Evolutionary conservation across 169 alveolate species (phyloP).

Genomic region (Plasmodium relictum): DNA sequence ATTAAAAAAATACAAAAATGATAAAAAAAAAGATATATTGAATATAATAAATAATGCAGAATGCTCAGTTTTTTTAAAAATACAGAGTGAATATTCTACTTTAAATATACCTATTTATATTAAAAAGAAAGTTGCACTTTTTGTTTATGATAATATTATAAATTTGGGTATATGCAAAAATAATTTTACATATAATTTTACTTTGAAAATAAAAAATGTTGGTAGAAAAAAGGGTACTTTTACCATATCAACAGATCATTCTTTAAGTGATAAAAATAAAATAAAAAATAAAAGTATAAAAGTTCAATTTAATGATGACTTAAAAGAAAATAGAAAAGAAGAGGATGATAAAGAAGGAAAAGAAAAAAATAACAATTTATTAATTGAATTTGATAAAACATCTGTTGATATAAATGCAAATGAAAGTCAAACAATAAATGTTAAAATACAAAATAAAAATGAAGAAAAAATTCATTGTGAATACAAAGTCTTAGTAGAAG

Average conservation of each 20-base stretch:
- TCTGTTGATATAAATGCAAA: conserved; percentile 15
- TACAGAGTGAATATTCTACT: conserved; percentile 50
- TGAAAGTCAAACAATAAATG: conserved; percentile 26
- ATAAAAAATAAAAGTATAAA: background rate
- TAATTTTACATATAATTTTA: conserved; percentile 21
- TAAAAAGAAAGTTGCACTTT: conserved; percentile 48
- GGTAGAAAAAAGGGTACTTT: conserved; percentile 37
- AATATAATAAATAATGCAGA: conserved; percentile 34
- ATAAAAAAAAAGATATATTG: conserved; percentile 7
- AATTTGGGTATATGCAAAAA: conserved; percentile 60
- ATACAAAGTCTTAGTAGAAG: conserved; percentile 19
- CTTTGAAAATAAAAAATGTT: conserved; percentile 40
- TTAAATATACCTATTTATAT: conserved; percentile 45
- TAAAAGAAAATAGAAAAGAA: background rate
- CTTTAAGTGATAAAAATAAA: background rate
- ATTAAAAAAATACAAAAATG: conserved; percentile 32
- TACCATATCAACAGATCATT: background rate
- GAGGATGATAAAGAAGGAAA: background rate
- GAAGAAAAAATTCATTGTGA: conserved; percentile 34
- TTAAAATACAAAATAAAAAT: conserved; percentile 22
- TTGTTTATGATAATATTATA: conserved; percentile 22
- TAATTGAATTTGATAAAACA: conserved; percentile 25
- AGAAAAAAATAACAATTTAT: conserved; percentile 13
- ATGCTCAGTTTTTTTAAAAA: conserved; percentile 10
- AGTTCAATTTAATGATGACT: background rate